Evolutionary conservation across 2,329 filamentous ascomycete species (phyloP).

Genomic region (Arthrobotrys musiformis): DNA sequence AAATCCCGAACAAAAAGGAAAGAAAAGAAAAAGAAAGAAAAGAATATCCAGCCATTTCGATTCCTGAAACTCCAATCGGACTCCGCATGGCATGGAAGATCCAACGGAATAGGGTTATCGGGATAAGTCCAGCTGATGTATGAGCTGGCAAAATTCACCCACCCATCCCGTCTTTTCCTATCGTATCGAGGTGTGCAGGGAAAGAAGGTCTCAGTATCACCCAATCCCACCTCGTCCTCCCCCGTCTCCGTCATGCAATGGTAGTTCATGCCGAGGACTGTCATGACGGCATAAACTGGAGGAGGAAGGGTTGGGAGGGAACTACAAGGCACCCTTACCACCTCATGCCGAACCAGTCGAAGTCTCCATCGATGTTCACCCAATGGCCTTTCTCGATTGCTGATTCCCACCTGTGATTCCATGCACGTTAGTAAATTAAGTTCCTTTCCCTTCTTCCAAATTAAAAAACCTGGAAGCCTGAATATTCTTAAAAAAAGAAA

Average conservation of each 20-base stretch:
- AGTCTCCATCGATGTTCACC: conserved; percentile 55
- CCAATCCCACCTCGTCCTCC: conserved; percentile 24
- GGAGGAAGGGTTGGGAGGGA: background rate
- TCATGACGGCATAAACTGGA: conserved; percentile 22
- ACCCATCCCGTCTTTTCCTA: conserved; percentile 7
- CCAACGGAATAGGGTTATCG: background rate
- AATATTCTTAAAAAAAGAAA: background rate
- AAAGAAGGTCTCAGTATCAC: background rate
- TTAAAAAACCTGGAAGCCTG: background rate
- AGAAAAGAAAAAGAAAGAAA: background rate
- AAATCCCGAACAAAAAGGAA: conserved; percentile 4
- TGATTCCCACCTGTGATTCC: conserved; percentile 40
- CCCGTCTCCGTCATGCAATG: background rate
- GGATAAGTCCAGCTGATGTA: conserved; percentile 42
- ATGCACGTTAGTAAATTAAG: conserved; percentile 23
- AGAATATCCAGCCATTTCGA: conserved; percentile 3
- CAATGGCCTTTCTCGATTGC: conserved; percentile 54
- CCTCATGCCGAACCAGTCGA: conserved; percentile 55
- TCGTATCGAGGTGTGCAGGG: conserved; percentile 14
- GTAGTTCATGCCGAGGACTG: conserved; percentile 38
- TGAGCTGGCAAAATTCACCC: conserved; percentile 32
- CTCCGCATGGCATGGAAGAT: conserved; percentile 9
- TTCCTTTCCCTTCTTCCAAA: conserved; percentile 7
- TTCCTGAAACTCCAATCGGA: conserved; percentile 28
- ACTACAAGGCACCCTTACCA: conserved; percentile 31